Evolutionary conservation across 345 rosid genomes (phyloP).

Genomic region (Eucalyptus victrix): DNA sequence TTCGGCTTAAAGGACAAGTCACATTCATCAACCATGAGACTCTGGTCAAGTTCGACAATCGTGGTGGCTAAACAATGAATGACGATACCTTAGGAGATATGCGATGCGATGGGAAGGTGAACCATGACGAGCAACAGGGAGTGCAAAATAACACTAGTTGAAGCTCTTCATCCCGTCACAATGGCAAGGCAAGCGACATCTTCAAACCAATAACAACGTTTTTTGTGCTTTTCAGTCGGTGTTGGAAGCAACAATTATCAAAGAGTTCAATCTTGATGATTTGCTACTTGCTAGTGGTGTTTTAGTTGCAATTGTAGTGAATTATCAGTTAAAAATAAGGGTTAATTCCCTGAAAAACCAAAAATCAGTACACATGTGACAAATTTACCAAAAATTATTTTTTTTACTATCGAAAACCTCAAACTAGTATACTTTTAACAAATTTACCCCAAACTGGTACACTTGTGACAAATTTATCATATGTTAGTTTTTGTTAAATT

Average conservation of each 20-base stretch:
- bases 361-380: accelerated
- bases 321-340: not conserved
- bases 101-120: not conserved
- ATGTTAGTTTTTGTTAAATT: no score
- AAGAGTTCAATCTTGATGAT: not conserved
- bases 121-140: not conserved
- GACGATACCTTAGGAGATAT: not conserved
- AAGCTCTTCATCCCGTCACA: not conserved
- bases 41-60: not conserved
- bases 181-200: not conserved
- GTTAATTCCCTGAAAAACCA: no score
- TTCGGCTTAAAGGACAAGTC: not conserved
- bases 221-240: not conserved
- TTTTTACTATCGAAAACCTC: no score
- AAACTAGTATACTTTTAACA: no score
- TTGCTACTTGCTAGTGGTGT: not conserved
- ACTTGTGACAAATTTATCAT: no score
- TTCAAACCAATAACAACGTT: not conserved
- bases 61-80: not conserved
- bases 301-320: not conserved
- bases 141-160: not conserved
- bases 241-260: not conserved
- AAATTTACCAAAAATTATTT: no score
- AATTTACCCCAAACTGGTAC: no score
- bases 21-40: not conserved